Evolutionary conservation across 2,329 filamentous ascomycete genomes (phyloP), one percentile per base, ranked within the genome.

Genomic region (Lachnellula hyalina): DNA sequence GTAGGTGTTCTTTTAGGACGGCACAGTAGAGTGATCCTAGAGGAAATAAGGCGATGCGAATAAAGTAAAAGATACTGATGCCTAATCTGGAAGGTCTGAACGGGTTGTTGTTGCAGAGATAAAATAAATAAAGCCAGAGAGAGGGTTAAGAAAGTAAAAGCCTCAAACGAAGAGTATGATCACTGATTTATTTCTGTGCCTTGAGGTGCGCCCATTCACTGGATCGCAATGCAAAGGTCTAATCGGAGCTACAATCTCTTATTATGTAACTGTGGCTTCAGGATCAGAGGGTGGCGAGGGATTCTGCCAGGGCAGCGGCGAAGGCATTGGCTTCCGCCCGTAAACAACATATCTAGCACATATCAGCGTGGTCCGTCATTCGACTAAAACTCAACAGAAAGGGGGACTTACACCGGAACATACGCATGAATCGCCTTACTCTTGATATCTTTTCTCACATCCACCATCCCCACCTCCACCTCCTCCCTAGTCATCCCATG

Each of bases 351-450:
- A 38, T 28, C 53, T 55, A 49, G 15, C 15, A 25, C 36, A 15
- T 8, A 32, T 48, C 17, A 44, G 36, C 19, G 38, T 15, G 17
- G 41, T 5, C 19, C 17, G 7, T 14, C 19, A 40, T 5, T 50
- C 15, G 21, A 40, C 19, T 17, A 12, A 40, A 40, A 42, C 15
- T 17, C 38, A 41, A 42, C 11, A 15, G 15, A 28, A 17, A 14
- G 6, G 40, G 1, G 19, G 40, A 65, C 64, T 60, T 51, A 66
- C 64, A 65, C 53, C 47, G 61, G 57, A 11, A 49, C 62, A 64
- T 73, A 74, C 3, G 67, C 66, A 63, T 74, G 73, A 49, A 73
- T 65, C 5, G 53, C 57, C 19, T 61, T 68, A 61, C 74, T 68
- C 48, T 63, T 63, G 38, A 73, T 55, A 59, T 75, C 73, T 50